These are phyloP conservation scores for Abrus precatorius DNA, from an alignment of 306 rosid genomes.

Conservation along the genomic window DNA sequence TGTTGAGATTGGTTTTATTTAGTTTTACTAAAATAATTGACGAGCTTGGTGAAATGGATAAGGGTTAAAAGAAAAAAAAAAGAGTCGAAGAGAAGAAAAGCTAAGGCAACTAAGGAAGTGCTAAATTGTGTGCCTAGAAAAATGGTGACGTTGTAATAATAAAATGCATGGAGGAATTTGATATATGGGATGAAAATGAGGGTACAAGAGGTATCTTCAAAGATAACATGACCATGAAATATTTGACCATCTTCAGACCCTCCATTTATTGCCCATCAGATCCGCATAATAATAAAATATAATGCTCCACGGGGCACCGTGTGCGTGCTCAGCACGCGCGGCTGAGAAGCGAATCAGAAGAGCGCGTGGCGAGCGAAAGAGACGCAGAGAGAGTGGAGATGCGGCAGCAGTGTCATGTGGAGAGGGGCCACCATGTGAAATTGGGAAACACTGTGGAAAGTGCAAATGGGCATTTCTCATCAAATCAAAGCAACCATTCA, in stretches of 20 bases:
- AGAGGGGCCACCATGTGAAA: constrained; percentile 73
- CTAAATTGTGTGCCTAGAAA: not conserved
- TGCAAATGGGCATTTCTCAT: not conserved
- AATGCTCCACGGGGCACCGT: not conserved
- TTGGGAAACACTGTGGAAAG: constrained; percentile 46
- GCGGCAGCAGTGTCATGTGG: constrained; percentile 50
- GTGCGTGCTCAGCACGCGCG: not conserved
- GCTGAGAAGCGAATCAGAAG: not conserved
- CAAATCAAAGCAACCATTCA: constrained; percentile 37
- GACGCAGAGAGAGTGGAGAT: constrained; percentile 31
- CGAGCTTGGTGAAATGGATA: too few relatives aligned
- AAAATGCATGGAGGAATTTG: not conserved
- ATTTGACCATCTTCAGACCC: constrained; percentile 45
- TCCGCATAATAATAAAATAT: not conserved
- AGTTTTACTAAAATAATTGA: too few relatives aligned
- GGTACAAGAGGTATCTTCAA: constrained; percentile 31
- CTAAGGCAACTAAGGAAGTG: not conserved
- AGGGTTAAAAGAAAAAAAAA: too few relatives aligned
- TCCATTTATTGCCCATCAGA: constrained; percentile 38
- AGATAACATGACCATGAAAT: constrained; percentile 30
- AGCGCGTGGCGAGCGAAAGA: constrained; percentile 24
- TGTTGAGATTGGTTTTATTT: too few relatives aligned
- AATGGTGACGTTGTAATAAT: not conserved
- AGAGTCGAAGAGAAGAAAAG: too few relatives aligned
- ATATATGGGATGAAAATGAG: constrained; percentile 15